phyloP scores from a whole-genome alignment of 1,284 basidiomycete genomes.

The Apiotrichum sp. region DNA sequence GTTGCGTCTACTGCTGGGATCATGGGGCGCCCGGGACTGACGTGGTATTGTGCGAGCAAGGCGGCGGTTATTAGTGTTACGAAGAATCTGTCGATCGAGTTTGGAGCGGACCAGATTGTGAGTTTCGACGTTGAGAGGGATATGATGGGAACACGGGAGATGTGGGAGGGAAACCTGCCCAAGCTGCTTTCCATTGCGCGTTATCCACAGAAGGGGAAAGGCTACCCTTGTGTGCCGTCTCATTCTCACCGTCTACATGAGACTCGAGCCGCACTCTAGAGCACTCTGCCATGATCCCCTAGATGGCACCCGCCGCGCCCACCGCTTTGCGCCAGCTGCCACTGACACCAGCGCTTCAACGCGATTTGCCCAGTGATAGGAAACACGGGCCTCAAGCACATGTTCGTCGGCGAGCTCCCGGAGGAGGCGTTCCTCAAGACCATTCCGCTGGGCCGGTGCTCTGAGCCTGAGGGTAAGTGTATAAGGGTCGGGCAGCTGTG shows the following conservation, averaged over 20 bases:
- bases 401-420: slow-evolving; percentile 15
- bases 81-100: slow-evolving; percentile 18
- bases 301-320: no score
- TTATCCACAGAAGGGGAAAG: no score
- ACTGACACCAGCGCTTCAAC: slow-evolving; percentile 15
- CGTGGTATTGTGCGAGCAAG: slow-evolving; percentile 18
- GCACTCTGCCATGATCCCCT: no score
- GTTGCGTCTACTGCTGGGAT: slow-evolving; percentile 13
- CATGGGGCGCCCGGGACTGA: slow-evolving; percentile 17
- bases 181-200: no score
- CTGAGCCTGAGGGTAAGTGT: slow-evolving; percentile 14
- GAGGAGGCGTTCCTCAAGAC: slow-evolving; percentile 13
- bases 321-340: no score
- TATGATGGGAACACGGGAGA: no score
- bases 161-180: no score
- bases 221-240: no score
- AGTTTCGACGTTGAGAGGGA: background rate
- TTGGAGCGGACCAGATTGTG: slow-evolving; percentile 14
- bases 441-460: slow-evolving; percentile 14
- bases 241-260: background rate
- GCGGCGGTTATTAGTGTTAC: slow-evolving; percentile 9
- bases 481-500: background rate
- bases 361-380: slow-evolving; percentile 18
- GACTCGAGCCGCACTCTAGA: no score
- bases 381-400: slow-evolving; percentile 14